These are phyloP conservation scores for Cryptococcus sp. DNA, from an alignment of 1,284 basidiomycete species.

Conservation along the genomic window DNA sequence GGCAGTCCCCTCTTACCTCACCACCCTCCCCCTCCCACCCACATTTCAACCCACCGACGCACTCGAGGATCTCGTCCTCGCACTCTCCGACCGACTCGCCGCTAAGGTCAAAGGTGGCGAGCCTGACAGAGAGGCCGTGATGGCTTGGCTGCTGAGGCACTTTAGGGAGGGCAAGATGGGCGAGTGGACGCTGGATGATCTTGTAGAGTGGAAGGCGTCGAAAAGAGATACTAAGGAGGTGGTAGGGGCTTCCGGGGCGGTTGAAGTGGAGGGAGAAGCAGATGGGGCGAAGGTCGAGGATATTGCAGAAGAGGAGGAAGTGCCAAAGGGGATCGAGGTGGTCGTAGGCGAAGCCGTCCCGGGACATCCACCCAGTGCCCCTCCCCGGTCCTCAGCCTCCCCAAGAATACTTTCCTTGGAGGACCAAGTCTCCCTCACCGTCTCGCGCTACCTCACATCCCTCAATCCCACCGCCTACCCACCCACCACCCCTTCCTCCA, in stretches of 20 bases:
- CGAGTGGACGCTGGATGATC: constrained; percentile 53
- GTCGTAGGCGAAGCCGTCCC: too few species aligned
- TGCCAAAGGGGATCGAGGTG: too few species aligned
- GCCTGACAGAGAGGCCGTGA: constrained; percentile 65
- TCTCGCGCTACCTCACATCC: constrained; percentile 14
- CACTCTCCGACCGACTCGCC: constrained; percentile 69
- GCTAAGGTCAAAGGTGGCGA: constrained; percentile 74
- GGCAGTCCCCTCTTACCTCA: constrained; percentile 56
- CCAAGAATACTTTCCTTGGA: constrained; percentile 7
- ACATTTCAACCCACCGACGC: constrained; percentile 58
- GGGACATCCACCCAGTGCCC: too few species aligned
- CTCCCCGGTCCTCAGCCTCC: too few species aligned
- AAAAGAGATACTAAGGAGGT: too few species aligned
- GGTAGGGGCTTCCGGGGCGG: too few species aligned
- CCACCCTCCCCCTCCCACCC: constrained; percentile 55
- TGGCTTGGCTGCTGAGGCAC: constrained; percentile 74
- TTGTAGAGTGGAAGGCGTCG: constrained; percentile 22
- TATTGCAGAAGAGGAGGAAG: too few species aligned
- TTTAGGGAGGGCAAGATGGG: constrained; percentile 69
- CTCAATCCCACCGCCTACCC: background rate
- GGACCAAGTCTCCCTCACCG: constrained; percentile 16
- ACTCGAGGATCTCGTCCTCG: constrained; percentile 62
- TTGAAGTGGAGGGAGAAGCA: too few species aligned
- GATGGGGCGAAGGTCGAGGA: too few species aligned
- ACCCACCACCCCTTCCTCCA: background rate